Conservation (phyloP, 148 eudicot species). For the Nepenthes mirabilis region DNA sequence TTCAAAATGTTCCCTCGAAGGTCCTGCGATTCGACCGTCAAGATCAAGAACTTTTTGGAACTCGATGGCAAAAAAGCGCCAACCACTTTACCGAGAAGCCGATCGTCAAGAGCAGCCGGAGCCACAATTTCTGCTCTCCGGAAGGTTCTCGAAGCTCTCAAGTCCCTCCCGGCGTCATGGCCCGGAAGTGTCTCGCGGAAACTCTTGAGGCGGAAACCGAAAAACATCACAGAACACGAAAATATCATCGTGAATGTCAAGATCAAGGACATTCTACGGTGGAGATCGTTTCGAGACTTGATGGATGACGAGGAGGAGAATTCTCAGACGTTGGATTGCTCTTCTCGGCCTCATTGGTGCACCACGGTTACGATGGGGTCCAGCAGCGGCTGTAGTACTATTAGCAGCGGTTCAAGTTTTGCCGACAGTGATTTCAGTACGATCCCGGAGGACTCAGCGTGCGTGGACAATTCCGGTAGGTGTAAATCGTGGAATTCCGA, state of each 20-base stretch:
- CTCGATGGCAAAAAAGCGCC: conserved; percentile 1
- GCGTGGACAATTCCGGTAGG: conserved; percentile 6
- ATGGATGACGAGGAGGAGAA: conserved; percentile 2
- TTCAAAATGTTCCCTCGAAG: conserved; percentile 10
- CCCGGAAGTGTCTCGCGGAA: background rate
- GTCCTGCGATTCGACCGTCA: background rate
- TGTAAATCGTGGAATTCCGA: conserved; percentile 9
- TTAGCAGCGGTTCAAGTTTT: conserved; percentile 16
- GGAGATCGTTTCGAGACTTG: conserved; percentile 46
- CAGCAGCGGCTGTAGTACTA: background rate
- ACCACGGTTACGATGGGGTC: background rate
- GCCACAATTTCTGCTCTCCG: conserved; percentile 17
- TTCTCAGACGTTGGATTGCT: conserved; percentile 14
- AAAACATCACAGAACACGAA: too few species aligned
- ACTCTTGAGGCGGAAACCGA: too few species aligned
- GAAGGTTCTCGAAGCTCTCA: conserved; percentile 19
- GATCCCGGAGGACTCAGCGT: conserved; percentile 25
- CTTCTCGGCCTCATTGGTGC: background rate
- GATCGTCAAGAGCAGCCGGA: conserved; percentile 21
- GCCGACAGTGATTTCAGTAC: conserved; percentile 25
- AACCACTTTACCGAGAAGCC: conserved; percentile 15
- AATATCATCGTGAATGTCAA: conserved; percentile 7
- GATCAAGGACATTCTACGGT: conserved; percentile 58
- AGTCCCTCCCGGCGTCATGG: conserved; percentile 12
- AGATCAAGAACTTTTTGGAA: conserved; percentile 3